Conservation (phyloP, 2,329 filamentous ascomycete species). For the Tolypocladium tropicale region DNA sequence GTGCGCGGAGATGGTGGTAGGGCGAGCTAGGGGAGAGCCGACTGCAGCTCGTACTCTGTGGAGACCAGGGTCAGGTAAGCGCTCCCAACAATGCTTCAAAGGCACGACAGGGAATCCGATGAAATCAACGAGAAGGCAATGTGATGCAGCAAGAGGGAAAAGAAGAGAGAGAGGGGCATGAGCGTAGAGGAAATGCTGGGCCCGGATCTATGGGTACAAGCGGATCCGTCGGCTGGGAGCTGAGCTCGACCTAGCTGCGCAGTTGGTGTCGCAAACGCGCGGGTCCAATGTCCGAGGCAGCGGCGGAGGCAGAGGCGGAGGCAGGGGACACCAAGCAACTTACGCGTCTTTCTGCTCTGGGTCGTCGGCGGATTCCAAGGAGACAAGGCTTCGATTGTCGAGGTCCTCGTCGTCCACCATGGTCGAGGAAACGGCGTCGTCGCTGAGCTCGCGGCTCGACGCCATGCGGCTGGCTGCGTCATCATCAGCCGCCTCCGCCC, state of each 20-base stretch:
- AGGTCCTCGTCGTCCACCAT: slow-evolving; percentile 22
- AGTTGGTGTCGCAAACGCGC: neutral
- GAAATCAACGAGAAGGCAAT: neutral
- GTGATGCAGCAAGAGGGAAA: neutral
- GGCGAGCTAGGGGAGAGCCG: slow-evolving; percentile 16
- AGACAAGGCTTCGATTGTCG: slow-evolving; percentile 21
- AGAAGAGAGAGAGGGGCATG: neutral
- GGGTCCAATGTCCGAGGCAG: neutral
- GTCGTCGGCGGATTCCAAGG: slow-evolving; percentile 24
- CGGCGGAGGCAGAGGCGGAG: neutral
- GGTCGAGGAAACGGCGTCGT: slow-evolving; percentile 17
- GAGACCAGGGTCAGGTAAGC: neutral
- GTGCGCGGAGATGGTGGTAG: slow-evolving; percentile 34
- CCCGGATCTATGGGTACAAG: neutral
- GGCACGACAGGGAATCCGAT: neutral
- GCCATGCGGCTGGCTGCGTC: slow-evolving; percentile 21
- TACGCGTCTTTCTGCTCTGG: slow-evolving; percentile 6
- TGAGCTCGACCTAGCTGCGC: neutral
- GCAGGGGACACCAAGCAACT: neutral
- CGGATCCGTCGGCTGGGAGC: neutral
- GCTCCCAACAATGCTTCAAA: neutral
- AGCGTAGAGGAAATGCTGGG: neutral
- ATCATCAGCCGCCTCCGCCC: slow-evolving; percentile 15
- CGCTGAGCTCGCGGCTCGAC: slow-evolving; percentile 21
- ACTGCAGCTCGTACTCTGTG: slow-evolving; percentile 5